A percentile compares a stretch with the other conserved stretches of the same genome.
phyloP scores from a whole-genome alignment of 805 yeast species.

The Metschnikowia santaceciliae region DNA sequence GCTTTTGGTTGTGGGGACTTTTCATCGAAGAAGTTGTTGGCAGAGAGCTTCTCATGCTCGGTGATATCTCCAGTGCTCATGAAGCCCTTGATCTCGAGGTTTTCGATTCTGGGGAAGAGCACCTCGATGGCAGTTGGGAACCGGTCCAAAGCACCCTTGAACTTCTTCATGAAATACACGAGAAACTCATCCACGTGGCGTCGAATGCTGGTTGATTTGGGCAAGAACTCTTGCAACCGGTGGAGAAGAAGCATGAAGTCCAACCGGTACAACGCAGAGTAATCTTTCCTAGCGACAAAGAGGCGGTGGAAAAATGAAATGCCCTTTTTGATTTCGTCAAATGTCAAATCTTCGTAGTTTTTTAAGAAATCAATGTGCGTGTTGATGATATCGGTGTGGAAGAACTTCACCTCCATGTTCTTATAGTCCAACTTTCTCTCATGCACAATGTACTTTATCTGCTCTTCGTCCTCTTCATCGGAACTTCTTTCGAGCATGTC shows the following conservation, averaged over 20 bases:
- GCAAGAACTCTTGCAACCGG: constrained; percentile 45
- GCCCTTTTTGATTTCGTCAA: constrained; percentile 57
- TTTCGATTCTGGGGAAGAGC: constrained; percentile 57
- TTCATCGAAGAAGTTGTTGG: constrained; percentile 14
- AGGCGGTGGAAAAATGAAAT: constrained; percentile 69
- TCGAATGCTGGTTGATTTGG: constrained; percentile 43
- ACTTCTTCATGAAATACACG: constrained; percentile 58
- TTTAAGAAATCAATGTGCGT: constrained; percentile 61
- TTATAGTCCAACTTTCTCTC: constrained; percentile 47
- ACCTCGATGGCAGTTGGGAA: constrained; percentile 62
- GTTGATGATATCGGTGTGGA: constrained; percentile 58
- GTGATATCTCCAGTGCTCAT: constrained; percentile 57
- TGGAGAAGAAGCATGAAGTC: constrained; percentile 68
- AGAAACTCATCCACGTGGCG: constrained; percentile 63
- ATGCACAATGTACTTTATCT: constrained; percentile 34
- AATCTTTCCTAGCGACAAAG: constrained; percentile 56
- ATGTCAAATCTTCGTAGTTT: constrained; percentile 58
- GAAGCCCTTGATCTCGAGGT: constrained; percentile 44
- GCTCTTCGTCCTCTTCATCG: constrained; percentile 27
- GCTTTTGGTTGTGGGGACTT: constrained; percentile 24
- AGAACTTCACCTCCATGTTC: constrained; percentile 41
- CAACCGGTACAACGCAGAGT: constrained; percentile 58
- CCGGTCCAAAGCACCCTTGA: constrained; percentile 44
- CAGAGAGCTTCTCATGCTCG: constrained; percentile 13
- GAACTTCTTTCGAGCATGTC: constrained; percentile 18